Conservation (phyloP, 2,329 filamentous ascomycete species). For the Acephala macrosclerotiorum region DNA sequence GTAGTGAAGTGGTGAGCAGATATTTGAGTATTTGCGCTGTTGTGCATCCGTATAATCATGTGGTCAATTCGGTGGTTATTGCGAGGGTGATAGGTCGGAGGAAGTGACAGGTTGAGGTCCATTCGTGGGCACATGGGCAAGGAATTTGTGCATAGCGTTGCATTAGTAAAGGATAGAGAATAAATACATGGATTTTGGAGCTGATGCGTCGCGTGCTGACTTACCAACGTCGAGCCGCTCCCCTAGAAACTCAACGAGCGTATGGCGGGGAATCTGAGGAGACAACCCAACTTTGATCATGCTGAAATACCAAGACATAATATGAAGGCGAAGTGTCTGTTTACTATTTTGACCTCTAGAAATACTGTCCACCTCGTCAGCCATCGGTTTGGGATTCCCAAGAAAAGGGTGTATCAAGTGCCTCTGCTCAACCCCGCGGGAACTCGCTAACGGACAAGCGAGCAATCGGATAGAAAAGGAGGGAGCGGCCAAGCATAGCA, state of each 20-base stretch:
- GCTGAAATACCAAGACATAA: no score
- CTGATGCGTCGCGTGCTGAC: no score
- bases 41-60: conserved; percentile 55
- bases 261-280: no score
- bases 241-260: no score
- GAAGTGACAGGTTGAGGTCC: background rate
- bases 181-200: background rate
- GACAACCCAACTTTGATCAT: no score
- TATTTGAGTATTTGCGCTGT: conserved; percentile 51
- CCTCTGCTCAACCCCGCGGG: background rate
- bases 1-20: conserved; percentile 43
- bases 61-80: conserved; percentile 59
- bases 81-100: conserved; percentile 34
- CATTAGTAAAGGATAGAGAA: background rate
- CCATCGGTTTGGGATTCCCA: background rate
- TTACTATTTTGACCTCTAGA: no score
- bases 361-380: no score
- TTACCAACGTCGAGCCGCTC: no score
- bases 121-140: background rate
- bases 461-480: background rate
- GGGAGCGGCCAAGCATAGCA: background rate
- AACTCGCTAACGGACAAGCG: background rate
- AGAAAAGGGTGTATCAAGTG: background rate
- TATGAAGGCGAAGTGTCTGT: no score
- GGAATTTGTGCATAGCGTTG: conserved; percentile 6